Evolutionary conservation across 805 yeast genomes (phyloP).

Genomic region (Cyberlindnera euphorbiae): DNA sequence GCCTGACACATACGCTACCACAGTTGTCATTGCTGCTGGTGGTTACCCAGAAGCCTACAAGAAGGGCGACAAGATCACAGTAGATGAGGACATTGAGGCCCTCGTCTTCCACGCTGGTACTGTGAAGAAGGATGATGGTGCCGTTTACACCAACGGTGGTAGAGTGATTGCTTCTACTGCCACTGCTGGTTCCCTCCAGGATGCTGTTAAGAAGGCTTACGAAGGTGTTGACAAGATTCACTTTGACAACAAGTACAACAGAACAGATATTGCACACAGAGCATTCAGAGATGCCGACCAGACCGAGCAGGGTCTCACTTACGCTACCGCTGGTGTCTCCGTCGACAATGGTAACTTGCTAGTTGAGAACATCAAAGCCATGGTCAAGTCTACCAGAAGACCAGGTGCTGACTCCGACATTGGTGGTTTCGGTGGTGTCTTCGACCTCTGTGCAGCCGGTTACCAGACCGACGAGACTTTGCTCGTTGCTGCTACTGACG

Average conservation of each 20-base stretch:
- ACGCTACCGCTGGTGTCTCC: slow-evolving; percentile 95
- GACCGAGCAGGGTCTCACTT: slow-evolving; percentile 54
- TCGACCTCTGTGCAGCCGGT: slow-evolving; percentile 86
- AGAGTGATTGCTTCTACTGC: slow-evolving; percentile 96
- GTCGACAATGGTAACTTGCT: slow-evolving; percentile 91
- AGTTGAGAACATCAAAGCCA: slow-evolving; percentile 84
- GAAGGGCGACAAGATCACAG: slow-evolving; percentile 80
- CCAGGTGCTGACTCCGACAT: slow-evolving; percentile 97
- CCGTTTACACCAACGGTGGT: slow-evolving; percentile 85
- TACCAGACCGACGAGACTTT: slow-evolving; percentile 62
- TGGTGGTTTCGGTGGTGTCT: slow-evolving; percentile 98
- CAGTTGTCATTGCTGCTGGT: slow-evolving; percentile 95
- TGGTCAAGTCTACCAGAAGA: slow-evolving; percentile 89
- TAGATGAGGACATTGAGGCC: slow-evolving; percentile 48
- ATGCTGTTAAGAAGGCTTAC: slow-evolving; percentile 84
- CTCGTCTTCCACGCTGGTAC: slow-evolving; percentile 97
- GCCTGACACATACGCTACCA: slow-evolving; percentile 64
- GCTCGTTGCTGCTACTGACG: slow-evolving; percentile 96
- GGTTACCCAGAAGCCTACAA: slow-evolving; percentile 89
- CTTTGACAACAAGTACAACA: slow-evolving; percentile 73
- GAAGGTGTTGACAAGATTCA: slow-evolving; percentile 72
- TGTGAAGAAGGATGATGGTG: slow-evolving; percentile 41
- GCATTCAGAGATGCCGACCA: slow-evolving; percentile 63
- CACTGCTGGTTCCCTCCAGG: slow-evolving; percentile 65
- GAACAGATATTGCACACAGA: slow-evolving; percentile 93